Base-by-base conservation (phyloP, 495 filamentous ascomycete genomes). In the Aspergillus nidulans region DNA sequence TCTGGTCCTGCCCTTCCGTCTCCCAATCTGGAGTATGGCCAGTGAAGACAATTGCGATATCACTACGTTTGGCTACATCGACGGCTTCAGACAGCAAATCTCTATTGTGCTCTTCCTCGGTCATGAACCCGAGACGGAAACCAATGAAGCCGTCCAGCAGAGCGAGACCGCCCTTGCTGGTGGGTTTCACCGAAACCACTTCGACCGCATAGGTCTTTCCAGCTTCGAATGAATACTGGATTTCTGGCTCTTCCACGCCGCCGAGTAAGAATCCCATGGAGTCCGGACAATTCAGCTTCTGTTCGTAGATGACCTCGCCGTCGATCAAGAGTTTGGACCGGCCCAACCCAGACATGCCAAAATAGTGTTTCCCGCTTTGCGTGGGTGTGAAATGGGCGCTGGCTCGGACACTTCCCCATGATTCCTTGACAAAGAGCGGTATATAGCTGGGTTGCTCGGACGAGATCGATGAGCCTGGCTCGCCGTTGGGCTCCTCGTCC, bases 1-100 rank as follows among this genome's bases (percentile, higher is more conserved):
- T 74, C 25, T 86, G 76, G 61, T 90, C 87, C 51, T 88, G 86
- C 8, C 88, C 88, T 69, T 59, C 57, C 3, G 57, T 59, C 21
- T 59, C 57, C 57, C 57, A 59, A 16, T 59, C 32, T 4, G 57
- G 46, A 1, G 43, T 49, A 38, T 59, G 52, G 6, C 57, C 57
- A 4, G 57, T 59, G 36, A 59, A 59, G 38, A 59, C 52, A 13
- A 59, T 51, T 1, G 57, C 57, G n/a, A 44, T 19, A 30, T 59
- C 57, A 9, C 44, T 26, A 9, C 42, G 18, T 23, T 50, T 54
- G 15, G 57, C 57, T 5, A 55, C 52, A 15, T 50, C 44, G 19
- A 59, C 57, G 9, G 57, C 57, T 16, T 59, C 52, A 1, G 40
- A 23, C 2, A 59, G 39, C 40, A 53, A 23, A 30, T 59, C 57